Evolutionary conservation across 2,329 filamentous ascomycete species (phyloP).

Genomic region (Fusarium sp.): DNA sequence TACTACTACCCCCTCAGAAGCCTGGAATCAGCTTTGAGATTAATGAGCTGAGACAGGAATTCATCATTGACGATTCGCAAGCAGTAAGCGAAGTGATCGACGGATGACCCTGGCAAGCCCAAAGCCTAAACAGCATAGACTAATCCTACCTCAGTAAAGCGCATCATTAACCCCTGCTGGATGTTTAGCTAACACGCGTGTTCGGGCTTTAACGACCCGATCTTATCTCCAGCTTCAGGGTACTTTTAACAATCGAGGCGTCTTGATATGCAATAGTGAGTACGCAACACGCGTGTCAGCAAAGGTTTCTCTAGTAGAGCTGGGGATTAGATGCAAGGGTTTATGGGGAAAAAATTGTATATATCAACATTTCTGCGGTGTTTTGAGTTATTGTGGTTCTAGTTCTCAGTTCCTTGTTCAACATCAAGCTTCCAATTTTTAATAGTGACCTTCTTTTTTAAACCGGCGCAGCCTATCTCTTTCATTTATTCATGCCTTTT

Average conservation of each 20-base stretch:
- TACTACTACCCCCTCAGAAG: rapidly evolving
- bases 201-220: neutral
- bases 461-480: too few species aligned
- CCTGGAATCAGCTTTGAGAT: neutral
- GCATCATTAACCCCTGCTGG: rapidly evolving
- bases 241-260: too few species aligned
- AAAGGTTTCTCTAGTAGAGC: too few species aligned
- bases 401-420: too few species aligned
- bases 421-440: too few species aligned
- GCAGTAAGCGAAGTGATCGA: neutral
- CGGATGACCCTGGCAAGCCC: rapidly evolving
- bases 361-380: too few species aligned
- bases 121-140: rapidly evolving
- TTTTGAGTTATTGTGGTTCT: too few species aligned
- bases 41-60: too few species aligned
- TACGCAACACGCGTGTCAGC: constrained; percentile 34
- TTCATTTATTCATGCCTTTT: too few species aligned
- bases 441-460: too few species aligned
- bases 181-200: constrained; percentile 33
- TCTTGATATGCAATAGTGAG: too few species aligned
- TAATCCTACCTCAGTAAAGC: neutral
- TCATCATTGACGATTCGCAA: neutral
- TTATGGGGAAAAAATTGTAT: rapidly evolving
- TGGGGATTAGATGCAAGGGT: rapidly evolving
- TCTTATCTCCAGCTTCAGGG: neutral